Conservation (phyloP, 2,329 filamentous ascomycete genomes). For the Penicillium polonicum region DNA sequence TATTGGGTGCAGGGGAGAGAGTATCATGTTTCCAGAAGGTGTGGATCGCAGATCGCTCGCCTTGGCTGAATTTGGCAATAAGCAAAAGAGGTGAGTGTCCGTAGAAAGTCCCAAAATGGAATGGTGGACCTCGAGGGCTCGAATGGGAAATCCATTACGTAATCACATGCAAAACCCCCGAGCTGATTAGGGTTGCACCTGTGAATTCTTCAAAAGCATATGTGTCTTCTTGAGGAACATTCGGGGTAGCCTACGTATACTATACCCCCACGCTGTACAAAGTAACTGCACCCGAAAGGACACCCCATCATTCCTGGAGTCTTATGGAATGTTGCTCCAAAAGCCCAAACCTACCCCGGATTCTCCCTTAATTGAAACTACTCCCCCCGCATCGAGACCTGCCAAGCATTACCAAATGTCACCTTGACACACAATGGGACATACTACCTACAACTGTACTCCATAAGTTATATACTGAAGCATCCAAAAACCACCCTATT, state of each 20-base stretch:
- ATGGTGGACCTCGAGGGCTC: background rate
- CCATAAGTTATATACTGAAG: background rate
- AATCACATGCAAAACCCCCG: slow-evolving; percentile 2
- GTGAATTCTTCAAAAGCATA: background rate
- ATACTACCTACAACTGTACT: background rate
- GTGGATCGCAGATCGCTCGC: slow-evolving; percentile 27
- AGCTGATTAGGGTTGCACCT: slow-evolving; percentile 7
- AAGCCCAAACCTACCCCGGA: slow-evolving; percentile 10
- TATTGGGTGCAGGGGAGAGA: slow-evolving; percentile 14
- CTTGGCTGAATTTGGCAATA: slow-evolving; percentile 16
- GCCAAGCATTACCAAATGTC: slow-evolving; percentile 9
- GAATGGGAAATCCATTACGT: slow-evolving; percentile 5
- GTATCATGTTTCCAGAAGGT: slow-evolving; percentile 27
- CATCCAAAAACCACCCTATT: background rate
- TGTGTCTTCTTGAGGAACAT: background rate
- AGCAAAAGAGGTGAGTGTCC: background rate
- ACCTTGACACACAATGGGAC: background rate
- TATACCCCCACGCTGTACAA: background rate
- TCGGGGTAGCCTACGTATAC: background rate
- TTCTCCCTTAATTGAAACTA: background rate
- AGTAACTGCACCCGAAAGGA: background rate
- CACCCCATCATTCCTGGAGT: background rate
- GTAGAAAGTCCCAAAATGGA: background rate
- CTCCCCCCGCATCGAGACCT: slow-evolving; percentile 9
- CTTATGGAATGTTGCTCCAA: slow-evolving; percentile 6